These are phyloP conservation scores for Rubia tinctorum DNA, from an alignment of 305 asterid genomes.

Conservation along the genomic window DNA sequence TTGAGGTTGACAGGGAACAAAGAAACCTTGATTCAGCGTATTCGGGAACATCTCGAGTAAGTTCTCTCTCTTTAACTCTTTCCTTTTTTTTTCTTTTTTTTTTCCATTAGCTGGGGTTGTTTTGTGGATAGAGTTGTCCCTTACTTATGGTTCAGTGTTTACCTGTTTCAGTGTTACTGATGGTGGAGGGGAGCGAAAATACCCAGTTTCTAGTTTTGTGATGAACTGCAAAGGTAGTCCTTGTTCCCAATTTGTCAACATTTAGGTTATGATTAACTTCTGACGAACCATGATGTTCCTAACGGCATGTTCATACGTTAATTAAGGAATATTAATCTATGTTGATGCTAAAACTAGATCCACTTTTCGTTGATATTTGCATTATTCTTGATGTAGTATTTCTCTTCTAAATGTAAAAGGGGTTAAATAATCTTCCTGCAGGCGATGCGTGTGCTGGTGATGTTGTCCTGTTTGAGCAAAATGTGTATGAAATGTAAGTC, in stretches of 20 bases:
- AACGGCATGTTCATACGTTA: neutral
- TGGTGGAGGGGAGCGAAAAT: slow-evolving; percentile 74
- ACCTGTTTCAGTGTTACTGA: slow-evolving; percentile 44
- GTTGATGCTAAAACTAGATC: neutral
- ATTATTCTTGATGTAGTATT: neutral
- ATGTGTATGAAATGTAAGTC: slow-evolving; percentile 78
- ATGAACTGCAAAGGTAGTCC: slow-evolving; percentile 75
- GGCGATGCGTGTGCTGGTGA: slow-evolving; percentile 95
- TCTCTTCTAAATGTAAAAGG: slow-evolving; percentile 1
- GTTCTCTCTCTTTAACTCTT: slow-evolving; percentile 6
- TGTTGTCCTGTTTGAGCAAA: slow-evolving; percentile 77
- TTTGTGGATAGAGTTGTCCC: neutral
- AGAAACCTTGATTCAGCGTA: slow-evolving; percentile 56
- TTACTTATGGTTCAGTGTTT: neutral
- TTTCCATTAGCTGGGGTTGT: neutral
- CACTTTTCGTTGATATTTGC: neutral
- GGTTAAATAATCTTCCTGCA: slow-evolving; percentile 29
- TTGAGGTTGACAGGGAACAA: slow-evolving; percentile 83
- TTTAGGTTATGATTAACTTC: neutral
- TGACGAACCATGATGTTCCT: too few relatives aligned
- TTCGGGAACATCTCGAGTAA: slow-evolving; percentile 78
- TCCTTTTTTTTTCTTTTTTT: neutral
- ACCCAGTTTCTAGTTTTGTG: slow-evolving; percentile 74
- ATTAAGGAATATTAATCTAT: neutral
- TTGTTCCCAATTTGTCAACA: neutral